phyloP scores from a whole-genome alignment of 1,284 basidiomycete species.

The Melampsora americana region DNA sequence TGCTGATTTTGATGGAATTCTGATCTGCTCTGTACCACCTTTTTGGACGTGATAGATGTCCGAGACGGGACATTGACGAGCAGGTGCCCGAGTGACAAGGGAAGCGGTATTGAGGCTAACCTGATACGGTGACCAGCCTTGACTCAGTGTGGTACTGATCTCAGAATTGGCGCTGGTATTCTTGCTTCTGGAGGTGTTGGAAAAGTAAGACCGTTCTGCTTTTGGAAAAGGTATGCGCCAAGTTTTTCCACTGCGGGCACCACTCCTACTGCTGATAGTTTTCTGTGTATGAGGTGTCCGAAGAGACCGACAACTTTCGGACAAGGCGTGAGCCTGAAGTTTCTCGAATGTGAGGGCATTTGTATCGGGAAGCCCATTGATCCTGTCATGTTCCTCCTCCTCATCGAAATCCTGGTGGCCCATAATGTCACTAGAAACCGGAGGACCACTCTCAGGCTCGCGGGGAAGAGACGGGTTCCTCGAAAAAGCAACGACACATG shows the following conservation, averaged over 20 bases:
- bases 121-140: conserved; percentile 18
- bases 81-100: conserved; percentile 3
- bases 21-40: not conserved
- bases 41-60: conserved; percentile 4
- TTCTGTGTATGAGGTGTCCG: conserved; percentile 3
- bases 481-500: conserved; percentile 40
- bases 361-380: not conserved
- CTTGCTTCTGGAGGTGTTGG: conserved; percentile 14
- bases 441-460: conserved; percentile 31
- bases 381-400: conserved; percentile 20
- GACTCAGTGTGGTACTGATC: conserved; percentile 1
- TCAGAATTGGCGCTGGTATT: conserved; percentile 17
- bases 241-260: conserved; percentile 8
- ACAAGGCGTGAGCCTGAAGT: conserved; percentile 20
- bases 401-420: conserved; percentile 3
- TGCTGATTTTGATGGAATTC: not conserved
- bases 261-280: conserved; percentile 6
- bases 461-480: conserved; percentile 28
- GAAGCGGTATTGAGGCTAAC: conserved; percentile 26
- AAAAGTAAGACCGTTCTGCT: conserved; percentile 11
- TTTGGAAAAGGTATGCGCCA: conserved; percentile 3
- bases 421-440: not conserved
- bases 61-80: conserved; percentile 3
- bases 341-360: conserved; percentile 33
- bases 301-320: conserved; percentile 2